Conservation (phyloP, 305 asterid species). For the Ruellia speciosa region DNA sequence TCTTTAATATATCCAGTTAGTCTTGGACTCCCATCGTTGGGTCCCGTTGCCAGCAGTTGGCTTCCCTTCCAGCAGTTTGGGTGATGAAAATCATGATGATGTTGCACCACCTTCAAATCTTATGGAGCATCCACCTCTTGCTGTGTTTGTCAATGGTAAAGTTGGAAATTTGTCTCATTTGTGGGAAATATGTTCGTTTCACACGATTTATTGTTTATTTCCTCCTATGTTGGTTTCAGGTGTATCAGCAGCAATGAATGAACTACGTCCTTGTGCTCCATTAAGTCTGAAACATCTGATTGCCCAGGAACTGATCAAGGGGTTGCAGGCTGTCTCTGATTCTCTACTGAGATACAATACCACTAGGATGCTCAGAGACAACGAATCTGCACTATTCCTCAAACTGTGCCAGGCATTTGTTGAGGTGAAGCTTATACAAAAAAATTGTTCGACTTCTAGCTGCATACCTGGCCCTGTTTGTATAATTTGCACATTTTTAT, state of each 20-base stretch:
- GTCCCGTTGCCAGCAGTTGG: conserved; percentile 63
- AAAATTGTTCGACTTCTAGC: neutral
- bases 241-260: conserved; percentile 79
- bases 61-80: conserved; percentile 49
- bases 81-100: conserved; percentile 61
- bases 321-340: conserved; percentile 36
- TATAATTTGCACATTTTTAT: neutral
- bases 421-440: conserved; percentile 38
- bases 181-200: neutral
- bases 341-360: conserved; percentile 48
- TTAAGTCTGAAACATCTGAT: conserved; percentile 48
- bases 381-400: conserved; percentile 56
- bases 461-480: neutral
- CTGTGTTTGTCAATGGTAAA: conserved; percentile 68
- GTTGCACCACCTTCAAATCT: conserved; percentile 64
- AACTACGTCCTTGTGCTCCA: conserved; percentile 74
- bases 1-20: conserved; percentile 37
- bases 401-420: conserved; percentile 64
- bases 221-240: conserved; percentile 33
- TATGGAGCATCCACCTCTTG: conserved; percentile 88
- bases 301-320: conserved; percentile 32
- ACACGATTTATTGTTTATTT: conserved; percentile 5
- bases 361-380: conserved; percentile 33
- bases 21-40: conserved; percentile 55
- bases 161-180: neutral